Conservation (phyloP, 2,329 filamentous ascomycete species). For the Aspergillus sp. region DNA sequence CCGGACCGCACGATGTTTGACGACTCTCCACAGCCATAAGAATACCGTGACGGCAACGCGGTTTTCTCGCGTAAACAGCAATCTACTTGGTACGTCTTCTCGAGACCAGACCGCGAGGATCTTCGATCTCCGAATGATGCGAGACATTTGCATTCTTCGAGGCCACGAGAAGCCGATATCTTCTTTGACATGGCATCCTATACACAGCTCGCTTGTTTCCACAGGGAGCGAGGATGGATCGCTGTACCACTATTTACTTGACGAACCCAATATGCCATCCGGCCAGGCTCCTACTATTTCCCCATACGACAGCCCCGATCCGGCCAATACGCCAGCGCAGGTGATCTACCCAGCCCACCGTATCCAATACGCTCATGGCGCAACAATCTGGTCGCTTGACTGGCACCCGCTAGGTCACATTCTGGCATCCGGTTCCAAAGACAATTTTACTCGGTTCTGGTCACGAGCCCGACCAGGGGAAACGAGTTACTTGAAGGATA, state of each 20-base stretch:
- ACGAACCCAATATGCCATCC: slow-evolving; percentile 79
- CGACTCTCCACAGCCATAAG: slow-evolving; percentile 92
- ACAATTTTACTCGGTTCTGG: slow-evolving; percentile 96
- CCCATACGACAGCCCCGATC: slow-evolving; percentile 78
- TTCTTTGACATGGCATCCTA: slow-evolving; percentile 85
- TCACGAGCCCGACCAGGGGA: slow-evolving; percentile 83
- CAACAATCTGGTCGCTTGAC: slow-evolving; percentile 93
- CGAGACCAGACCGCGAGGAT: slow-evolving; percentile 87
- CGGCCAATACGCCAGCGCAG: slow-evolving; percentile 69
- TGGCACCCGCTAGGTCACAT: slow-evolving; percentile 97
- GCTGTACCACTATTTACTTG: slow-evolving; percentile 87
- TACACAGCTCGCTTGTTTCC: slow-evolving; percentile 79
- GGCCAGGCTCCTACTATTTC: slow-evolving; percentile 65
- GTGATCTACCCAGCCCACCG: slow-evolving; percentile 89
- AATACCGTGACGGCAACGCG: slow-evolving; percentile 90
- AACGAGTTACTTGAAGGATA: slow-evolving; percentile 73
- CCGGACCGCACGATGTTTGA: slow-evolving; percentile 79
- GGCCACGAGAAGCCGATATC: slow-evolving; percentile 96
- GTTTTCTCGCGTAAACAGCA: slow-evolving; percentile 78
- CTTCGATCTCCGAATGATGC: slow-evolving; percentile 97
- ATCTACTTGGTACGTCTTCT: slow-evolving; percentile 83
- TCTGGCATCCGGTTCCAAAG: slow-evolving; percentile 89
- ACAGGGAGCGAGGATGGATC: slow-evolving; percentile 87
- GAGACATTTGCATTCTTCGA: slow-evolving; percentile 84
- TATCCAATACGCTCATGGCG: slow-evolving; percentile 80